phyloP scores from a whole-genome alignment of 352 stramenopile genomes.

The Phytophthora parvispora region DNA sequence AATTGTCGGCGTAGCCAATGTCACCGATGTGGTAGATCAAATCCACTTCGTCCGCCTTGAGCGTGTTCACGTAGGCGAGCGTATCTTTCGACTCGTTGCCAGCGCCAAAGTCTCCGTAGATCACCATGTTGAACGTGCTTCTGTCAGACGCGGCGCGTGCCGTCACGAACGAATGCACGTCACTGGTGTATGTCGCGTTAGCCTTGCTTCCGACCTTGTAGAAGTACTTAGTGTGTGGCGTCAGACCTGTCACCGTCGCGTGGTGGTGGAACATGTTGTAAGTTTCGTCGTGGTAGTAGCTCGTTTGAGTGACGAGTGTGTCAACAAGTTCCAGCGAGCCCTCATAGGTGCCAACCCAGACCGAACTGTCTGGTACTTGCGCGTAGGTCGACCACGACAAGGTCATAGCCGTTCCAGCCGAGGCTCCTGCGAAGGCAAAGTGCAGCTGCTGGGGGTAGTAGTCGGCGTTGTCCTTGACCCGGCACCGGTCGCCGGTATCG shows the following conservation, averaged over 20 bases:
- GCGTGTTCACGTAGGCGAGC: constrained; percentile 41
- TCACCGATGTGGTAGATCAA: constrained; percentile 79
- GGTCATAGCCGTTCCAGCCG: constrained; percentile 52
- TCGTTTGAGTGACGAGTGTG: constrained; percentile 19
- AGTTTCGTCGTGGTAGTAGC: constrained; percentile 57
- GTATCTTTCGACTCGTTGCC: constrained; percentile 45
- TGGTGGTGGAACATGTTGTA: constrained; percentile 64
- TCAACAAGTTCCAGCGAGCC: constrained; percentile 18
- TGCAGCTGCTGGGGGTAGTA: constrained; percentile 57
- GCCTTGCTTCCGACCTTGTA: constrained; percentile 27
- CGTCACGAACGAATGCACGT: constrained; percentile 35
- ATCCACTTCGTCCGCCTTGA: constrained; percentile 41
- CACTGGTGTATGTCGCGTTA: constrained; percentile 28
- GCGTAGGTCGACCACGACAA: constrained; percentile 62
- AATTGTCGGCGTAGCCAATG: constrained; percentile 56
- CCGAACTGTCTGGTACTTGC: constrained; percentile 33
- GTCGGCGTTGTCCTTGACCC: constrained; percentile 20
- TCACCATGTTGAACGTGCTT: constrained; percentile 50
- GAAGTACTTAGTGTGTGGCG: constrained; percentile 29
- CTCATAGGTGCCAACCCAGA: constrained; percentile 50
- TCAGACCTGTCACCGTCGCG: constrained; percentile 31
- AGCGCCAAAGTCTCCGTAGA: constrained; percentile 65
- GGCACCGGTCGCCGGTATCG: constrained; percentile 1
- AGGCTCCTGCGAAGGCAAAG: constrained; percentile 47
- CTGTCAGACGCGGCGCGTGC: constrained; percentile 26